phyloP scores from a whole-genome alignment of 2,329 filamentous ascomycete species.

The Teratosphaeria destructans region DNA sequence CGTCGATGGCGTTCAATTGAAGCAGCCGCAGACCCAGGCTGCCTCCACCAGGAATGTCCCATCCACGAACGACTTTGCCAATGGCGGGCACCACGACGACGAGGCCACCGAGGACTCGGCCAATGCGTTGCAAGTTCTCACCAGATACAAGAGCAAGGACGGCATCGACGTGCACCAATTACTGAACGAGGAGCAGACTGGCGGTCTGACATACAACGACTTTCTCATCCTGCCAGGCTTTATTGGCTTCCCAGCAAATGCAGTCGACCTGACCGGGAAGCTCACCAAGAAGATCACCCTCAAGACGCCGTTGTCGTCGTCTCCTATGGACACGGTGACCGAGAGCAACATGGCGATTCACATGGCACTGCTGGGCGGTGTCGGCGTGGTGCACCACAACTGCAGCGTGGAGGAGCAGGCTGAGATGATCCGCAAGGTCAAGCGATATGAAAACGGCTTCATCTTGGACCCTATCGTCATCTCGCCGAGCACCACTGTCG shows the following conservation, averaged over 20 bases:
- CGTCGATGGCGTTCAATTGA: constrained; percentile 14
- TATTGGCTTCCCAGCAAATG: constrained; percentile 92
- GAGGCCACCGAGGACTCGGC: constrained; percentile 14
- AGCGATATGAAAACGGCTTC: constrained; percentile 98
- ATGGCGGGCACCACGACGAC: constrained; percentile 3
- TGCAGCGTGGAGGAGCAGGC: constrained; percentile 96
- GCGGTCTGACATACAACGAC: constrained; percentile 84
- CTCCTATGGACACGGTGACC: constrained; percentile 98
- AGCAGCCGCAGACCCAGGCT: constrained; percentile 24
- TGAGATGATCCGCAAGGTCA: constrained; percentile 98
- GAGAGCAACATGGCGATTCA: constrained; percentile 99
- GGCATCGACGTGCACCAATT: constrained; percentile 79
- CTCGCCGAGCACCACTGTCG: constrained; percentile 74
- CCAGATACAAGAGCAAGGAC: constrained; percentile 60
- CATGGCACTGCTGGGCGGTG: constrained; percentile 78
- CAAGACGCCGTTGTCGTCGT: constrained; percentile 94
- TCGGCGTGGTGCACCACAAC: constrained; percentile 98
- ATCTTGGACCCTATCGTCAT: constrained; percentile 94
- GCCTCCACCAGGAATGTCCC: background rate
- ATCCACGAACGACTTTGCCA: background rate
- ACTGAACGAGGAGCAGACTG: constrained; percentile 82
- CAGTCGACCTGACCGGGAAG: constrained; percentile 78
- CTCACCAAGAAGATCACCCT: constrained; percentile 91
- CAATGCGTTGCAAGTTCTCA: constrained; percentile 61
- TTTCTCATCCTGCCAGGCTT: constrained; percentile 94